These are phyloP conservation scores for Gymnopilus dilepis DNA, from an alignment of 768 basidiomycete genomes.

Conservation along the genomic window DNA sequence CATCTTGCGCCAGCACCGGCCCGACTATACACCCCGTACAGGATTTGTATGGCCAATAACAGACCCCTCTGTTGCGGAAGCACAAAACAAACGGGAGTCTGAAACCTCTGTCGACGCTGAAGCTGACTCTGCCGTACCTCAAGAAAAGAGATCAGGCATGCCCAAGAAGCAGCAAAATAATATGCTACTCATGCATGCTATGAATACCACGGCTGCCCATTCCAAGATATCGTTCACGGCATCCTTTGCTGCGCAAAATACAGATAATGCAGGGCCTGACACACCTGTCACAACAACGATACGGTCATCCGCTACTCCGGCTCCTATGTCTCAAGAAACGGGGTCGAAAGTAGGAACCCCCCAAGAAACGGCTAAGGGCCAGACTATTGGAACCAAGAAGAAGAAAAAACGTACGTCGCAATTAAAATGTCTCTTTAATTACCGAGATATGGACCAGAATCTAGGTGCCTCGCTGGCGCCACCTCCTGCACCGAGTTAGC, in stretches of 20 bases:
- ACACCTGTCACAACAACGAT: conserved; percentile 37
- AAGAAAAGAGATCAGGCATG: conserved; percentile 31
- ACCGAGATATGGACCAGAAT: conserved; percentile 5
- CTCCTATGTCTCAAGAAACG: conserved; percentile 38
- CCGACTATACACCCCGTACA: conserved; percentile 82
- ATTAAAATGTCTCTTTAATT: conserved; percentile 5
- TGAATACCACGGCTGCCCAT: conserved; percentile 79
- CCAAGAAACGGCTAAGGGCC: conserved; percentile 55
- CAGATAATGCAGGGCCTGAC: conserved; percentile 35
- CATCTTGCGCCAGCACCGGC: conserved; percentile 72
- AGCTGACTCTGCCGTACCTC: conserved; percentile 23
- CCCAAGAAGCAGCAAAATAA: conserved; percentile 71
- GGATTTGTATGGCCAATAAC: conserved; percentile 87
- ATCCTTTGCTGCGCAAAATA: conserved; percentile 35
- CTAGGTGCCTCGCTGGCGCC: conserved; percentile 44
- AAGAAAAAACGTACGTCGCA: conserved; percentile 74
- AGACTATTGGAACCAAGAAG: conserved; percentile 64
- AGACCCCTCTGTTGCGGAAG: conserved; percentile 51
- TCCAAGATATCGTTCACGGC: conserved; percentile 58
- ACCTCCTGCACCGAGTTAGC: conserved; percentile 37
- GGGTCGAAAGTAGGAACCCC: conserved; percentile 42
- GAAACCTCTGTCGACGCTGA: conserved; percentile 26
- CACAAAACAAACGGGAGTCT: conserved; percentile 30
- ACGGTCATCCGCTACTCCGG: conserved; percentile 47
- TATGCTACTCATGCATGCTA: conserved; percentile 73